Evolutionary conservation across 164 flowering plant species (phyloP).

Genomic region (Magnolia changhungtana): DNA sequence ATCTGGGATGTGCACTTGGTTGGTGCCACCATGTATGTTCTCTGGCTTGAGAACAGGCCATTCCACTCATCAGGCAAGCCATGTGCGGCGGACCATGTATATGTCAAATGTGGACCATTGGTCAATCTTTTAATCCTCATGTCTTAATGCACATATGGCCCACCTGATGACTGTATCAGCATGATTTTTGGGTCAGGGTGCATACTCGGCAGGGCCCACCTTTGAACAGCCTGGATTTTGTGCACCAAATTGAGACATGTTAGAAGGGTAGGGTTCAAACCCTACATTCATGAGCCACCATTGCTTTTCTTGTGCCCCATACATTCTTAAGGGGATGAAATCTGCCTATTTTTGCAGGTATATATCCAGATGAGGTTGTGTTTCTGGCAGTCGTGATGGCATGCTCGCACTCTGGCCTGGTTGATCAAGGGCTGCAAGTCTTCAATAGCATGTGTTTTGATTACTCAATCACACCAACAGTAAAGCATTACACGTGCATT

Average conservation of each 20-base stretch:
- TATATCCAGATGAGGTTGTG: conserved; percentile 41
- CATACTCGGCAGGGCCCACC: background rate
- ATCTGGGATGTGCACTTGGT: background rate
- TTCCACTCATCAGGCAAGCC: no score
- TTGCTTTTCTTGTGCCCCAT: background rate
- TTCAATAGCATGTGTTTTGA: conserved; percentile 42
- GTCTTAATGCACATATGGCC: background rate
- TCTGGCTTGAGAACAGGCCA: background rate
- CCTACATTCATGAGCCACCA: background rate
- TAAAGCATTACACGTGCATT: conserved; percentile 48
- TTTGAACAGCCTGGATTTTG: no score
- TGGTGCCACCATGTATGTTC: background rate
- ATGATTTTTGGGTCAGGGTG: background rate
- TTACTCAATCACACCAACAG: conserved; percentile 42
- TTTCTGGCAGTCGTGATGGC: conserved; percentile 48
- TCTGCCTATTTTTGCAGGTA: conserved; percentile 25
- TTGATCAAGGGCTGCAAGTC: conserved; percentile 37
- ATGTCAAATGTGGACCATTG: background rate
- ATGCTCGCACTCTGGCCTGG: conserved; percentile 49
- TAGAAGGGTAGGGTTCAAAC: background rate
- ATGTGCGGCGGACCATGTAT: no score
- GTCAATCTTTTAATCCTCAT: background rate
- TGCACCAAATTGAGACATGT: background rate
- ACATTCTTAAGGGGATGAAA: background rate
- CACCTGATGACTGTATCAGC: background rate